Conservation (phyloP, 768 basidiomycete genomes). For the Tylopilus felleus region DNA sequence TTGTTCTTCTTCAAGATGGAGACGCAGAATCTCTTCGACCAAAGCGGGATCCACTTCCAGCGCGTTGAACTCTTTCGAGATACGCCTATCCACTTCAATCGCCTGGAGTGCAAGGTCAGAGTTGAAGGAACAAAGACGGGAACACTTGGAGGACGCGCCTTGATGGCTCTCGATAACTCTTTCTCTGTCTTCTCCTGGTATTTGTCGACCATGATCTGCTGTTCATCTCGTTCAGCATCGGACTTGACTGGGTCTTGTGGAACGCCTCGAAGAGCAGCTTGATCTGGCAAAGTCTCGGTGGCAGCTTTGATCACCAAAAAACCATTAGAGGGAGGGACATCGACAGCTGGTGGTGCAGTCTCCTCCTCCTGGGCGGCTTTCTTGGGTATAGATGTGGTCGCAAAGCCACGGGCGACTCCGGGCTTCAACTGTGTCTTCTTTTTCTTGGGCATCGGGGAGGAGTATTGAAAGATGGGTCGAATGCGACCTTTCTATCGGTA, state of each 20-base stretch:
- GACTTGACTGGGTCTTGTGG: conserved; percentile 26
- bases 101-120: conserved; percentile 34
- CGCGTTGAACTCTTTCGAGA: conserved; percentile 57
- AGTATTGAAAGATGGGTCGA: neutral
- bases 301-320: conserved; percentile 5
- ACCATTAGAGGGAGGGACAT: conserved; percentile 1
- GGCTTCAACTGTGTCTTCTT: conserved; percentile 81
- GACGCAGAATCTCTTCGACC: conserved; percentile 55
- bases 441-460: conserved; percentile 66
- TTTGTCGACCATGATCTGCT: conserved; percentile 67
- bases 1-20: conserved; percentile 39
- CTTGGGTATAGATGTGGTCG: conserved; percentile 81
- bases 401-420: conserved; percentile 70
- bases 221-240: conserved; percentile 42
- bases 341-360: conserved; percentile 15
- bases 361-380: conserved; percentile 44
- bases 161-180: conserved; percentile 68
- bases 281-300: conserved; percentile 6
- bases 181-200: conserved; percentile 86
- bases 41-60: conserved; percentile 61
- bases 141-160: conserved; percentile 43
- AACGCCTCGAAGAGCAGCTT: conserved; percentile 2
- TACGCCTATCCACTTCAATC: conserved; percentile 78
- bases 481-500: neutral
- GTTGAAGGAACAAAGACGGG: neutral